Conservation (phyloP, 352 stramenopile genomes). For the Globisporangium paddicum region DNA sequence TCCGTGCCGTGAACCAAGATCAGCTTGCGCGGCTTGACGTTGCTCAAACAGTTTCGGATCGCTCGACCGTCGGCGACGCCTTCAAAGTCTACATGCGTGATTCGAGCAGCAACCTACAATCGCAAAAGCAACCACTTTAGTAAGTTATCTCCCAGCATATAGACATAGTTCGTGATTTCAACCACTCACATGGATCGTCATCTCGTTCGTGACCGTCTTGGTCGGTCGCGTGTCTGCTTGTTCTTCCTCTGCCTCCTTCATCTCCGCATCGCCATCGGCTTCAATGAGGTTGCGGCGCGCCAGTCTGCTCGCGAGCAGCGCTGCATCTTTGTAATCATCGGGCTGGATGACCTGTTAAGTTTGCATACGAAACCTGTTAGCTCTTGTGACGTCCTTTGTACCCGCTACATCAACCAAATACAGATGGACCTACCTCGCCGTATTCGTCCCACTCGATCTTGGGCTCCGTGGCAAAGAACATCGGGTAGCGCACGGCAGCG, state of each 20-base stretch:
- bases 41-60: conserved; percentile 86
- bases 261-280: conserved; percentile 57
- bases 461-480: conserved; percentile 84
- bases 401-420: background rate
- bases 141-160: background rate
- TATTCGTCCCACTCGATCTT: conserved; percentile 91
- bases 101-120: conserved; percentile 61
- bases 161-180: background rate
- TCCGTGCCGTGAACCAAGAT: conserved; percentile 85
- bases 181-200: conserved; percentile 48
- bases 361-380: background rate
- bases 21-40: conserved; percentile 87
- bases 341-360: conserved; percentile 54
- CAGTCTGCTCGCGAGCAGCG: conserved; percentile 55
- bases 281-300: conserved; percentile 59
- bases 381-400: background rate
- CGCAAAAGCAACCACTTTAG: background rate
- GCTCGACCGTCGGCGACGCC: conserved; percentile 77
- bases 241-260: conserved; percentile 66
- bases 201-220: conserved; percentile 72
- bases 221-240: conserved; percentile 64
- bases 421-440: conserved; percentile 47
- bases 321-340: conserved; percentile 79
- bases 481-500: conserved; percentile 76
- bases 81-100: conserved; percentile 82